A percentile compares a stretch with the other conserved stretches of the same genome.
Conservation (phyloP, 2,329 filamentous ascomycete genomes). For the Chaetomiaceae sp. region DNA sequence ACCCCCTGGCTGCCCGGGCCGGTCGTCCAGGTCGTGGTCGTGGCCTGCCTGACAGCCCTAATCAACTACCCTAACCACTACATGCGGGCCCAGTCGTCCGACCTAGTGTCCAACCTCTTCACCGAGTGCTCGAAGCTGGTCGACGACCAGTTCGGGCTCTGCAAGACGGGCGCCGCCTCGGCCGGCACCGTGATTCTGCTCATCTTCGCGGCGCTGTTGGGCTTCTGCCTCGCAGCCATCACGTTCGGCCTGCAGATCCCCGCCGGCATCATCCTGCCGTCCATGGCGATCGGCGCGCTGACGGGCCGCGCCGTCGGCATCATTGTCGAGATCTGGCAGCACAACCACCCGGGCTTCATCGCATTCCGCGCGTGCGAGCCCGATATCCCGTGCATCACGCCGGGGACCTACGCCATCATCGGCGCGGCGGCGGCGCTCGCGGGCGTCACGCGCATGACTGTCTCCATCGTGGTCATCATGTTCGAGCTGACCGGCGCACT, state of each 20-base stretch:
- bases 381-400: constrained; percentile 81
- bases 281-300: constrained; percentile 90
- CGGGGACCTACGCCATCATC: constrained; percentile 93
- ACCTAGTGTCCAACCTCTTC: constrained; percentile 88
- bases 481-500: constrained; percentile 96
- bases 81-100: constrained; percentile 86
- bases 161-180: constrained; percentile 78
- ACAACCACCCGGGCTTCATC: constrained; percentile 68
- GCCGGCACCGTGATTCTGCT: constrained; percentile 77
- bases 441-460: constrained; percentile 91
- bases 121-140: constrained; percentile 77
- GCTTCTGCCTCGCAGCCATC: constrained; percentile 76
- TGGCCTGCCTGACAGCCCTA: constrained; percentile 75
- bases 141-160: constrained; percentile 85
- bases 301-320: constrained; percentile 86
- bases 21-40: constrained; percentile 69
- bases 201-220: constrained; percentile 72
- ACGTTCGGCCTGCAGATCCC: constrained; percentile 94
- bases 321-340: constrained; percentile 81
- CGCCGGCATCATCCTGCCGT: constrained; percentile 90
- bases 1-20: constrained; percentile 62
- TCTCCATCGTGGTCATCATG: constrained; percentile 98
- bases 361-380: constrained; percentile 76
- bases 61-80: constrained; percentile 96
- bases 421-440: constrained; percentile 91